phyloP scores from a whole-genome alignment of 768 basidiomycete species.

The Leucogyrophana mollusca region DNA sequence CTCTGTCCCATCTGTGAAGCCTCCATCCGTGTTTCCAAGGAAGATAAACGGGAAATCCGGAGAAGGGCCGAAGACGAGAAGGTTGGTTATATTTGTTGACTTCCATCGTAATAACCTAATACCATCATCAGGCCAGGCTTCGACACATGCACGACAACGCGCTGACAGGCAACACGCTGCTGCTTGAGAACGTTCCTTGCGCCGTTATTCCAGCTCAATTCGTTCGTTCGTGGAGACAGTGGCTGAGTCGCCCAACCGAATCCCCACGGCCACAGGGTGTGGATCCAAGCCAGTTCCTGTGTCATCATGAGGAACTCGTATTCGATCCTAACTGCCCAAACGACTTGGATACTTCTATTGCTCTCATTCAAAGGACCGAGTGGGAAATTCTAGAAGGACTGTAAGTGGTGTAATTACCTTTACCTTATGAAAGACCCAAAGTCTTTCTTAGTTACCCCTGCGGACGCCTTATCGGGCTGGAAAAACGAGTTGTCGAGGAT shows the following conservation, averaged over 20 bases:
- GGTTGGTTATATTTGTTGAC: slow-evolving; percentile 36
- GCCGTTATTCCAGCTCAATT: slow-evolving; percentile 64
- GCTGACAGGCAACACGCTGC: slow-evolving; percentile 41
- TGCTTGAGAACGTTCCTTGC: slow-evolving; percentile 49
- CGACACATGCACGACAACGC: slow-evolving; percentile 61
- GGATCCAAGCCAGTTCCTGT: slow-evolving; percentile 64
- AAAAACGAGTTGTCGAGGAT: slow-evolving; percentile 31
- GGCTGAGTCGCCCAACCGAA: slow-evolving; percentile 60
- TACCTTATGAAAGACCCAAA: not conserved
- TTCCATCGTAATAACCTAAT: slow-evolving; percentile 3
- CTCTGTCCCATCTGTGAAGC: slow-evolving; percentile 66
- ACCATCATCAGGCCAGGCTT: slow-evolving; percentile 51
- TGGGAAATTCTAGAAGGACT: slow-evolving; percentile 61
- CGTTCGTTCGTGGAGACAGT: slow-evolving; percentile 65
- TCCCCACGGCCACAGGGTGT: slow-evolving; percentile 56
- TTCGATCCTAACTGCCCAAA: slow-evolving; percentile 64
- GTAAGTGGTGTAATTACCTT: slow-evolving; percentile 36
- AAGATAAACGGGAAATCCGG: slow-evolving; percentile 60
- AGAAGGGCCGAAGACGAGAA: slow-evolving; percentile 78
- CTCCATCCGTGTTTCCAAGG: slow-evolving; percentile 50
- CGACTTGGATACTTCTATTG: slow-evolving; percentile 57
- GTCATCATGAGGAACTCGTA: slow-evolving; percentile 60
- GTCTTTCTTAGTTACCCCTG: slow-evolving; percentile 51
- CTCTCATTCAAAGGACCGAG: slow-evolving; percentile 58
- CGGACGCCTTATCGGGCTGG: slow-evolving; percentile 52